Percentiles rank a stretch among this genome's conserved stretches.
These are phyloP conservation scores for Margaritispora aquatica DNA, from an alignment of 495 filamentous ascomycete genomes.

Conservation along the genomic window DNA sequence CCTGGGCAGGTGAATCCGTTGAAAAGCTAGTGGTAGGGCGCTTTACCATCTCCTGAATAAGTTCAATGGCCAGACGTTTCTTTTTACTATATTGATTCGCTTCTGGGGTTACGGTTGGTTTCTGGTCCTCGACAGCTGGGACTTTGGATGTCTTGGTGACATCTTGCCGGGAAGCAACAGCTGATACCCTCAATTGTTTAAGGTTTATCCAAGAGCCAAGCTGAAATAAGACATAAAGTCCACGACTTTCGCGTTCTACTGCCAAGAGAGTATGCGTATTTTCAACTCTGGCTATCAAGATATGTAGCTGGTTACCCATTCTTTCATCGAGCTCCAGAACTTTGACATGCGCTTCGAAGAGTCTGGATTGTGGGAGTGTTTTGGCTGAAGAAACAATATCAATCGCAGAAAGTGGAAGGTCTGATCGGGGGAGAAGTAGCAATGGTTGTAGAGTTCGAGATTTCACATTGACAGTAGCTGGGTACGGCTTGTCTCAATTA, in stretches of 20 bases:
- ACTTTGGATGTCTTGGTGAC: slow-evolving; percentile 12
- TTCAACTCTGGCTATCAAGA: slow-evolving; percentile 63
- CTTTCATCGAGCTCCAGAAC: slow-evolving; percentile 54
- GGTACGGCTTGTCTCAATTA: slow-evolving; percentile 43
- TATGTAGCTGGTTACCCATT: slow-evolving; percentile 38
- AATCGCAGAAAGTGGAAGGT: slow-evolving; percentile 53
- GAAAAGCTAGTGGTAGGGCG: slow-evolving; percentile 27
- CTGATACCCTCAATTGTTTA: slow-evolving; percentile 31
- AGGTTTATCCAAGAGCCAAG: slow-evolving; percentile 60
- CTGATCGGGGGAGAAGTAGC: slow-evolving; percentile 53
- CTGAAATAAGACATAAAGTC: slow-evolving; percentile 66
- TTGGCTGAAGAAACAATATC: slow-evolving; percentile 48
- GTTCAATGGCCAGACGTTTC: slow-evolving; percentile 45
- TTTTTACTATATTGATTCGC: slow-evolving; percentile 33
- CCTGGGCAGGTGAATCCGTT: slow-evolving; percentile 18
- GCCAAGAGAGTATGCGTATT: slow-evolving; percentile 53
- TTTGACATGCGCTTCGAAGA: slow-evolving; percentile 55
- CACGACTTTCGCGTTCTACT: slow-evolving; percentile 61
- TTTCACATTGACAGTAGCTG: slow-evolving; percentile 47
- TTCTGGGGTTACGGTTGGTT: slow-evolving; percentile 26
- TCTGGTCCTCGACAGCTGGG: not conserved
- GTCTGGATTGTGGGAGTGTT: slow-evolving; percentile 42
- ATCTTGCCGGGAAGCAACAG: slow-evolving; percentile 33
- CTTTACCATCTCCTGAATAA: slow-evolving; percentile 41
- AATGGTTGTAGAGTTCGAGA: slow-evolving; percentile 55